phyloP scores from a whole-genome alignment of 1,284 basidiomycete species.

The Xerocomus amazonicus region DNA sequence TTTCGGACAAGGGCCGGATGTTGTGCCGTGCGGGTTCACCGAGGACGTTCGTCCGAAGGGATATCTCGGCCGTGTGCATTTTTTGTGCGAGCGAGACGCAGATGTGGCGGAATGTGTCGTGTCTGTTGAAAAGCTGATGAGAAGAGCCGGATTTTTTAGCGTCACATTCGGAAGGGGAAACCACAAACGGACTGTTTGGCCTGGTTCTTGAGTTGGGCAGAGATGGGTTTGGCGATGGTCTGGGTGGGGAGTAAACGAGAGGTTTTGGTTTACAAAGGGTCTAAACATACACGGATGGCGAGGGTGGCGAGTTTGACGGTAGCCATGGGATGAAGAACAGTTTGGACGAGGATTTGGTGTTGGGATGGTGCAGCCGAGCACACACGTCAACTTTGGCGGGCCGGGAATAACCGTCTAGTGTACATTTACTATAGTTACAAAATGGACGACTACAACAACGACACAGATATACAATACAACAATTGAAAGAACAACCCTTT shows the following conservation, averaged over 20 bases:
- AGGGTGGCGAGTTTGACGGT: slow-evolving; percentile 66
- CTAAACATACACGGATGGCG: slow-evolving; percentile 54
- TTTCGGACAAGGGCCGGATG: slow-evolving; percentile 81
- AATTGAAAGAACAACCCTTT: too few species aligned
- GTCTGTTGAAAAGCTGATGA: slow-evolving; percentile 36
- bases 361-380: neutral
- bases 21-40: slow-evolving; percentile 71
- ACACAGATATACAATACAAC: too few species aligned
- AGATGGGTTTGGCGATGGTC: slow-evolving; percentile 86
- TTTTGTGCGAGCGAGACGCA: slow-evolving; percentile 79
- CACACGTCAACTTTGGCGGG: neutral
- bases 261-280: neutral
- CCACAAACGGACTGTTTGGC: slow-evolving; percentile 63
- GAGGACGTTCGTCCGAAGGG: slow-evolving; percentile 74
- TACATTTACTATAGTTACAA: too few species aligned
- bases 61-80: slow-evolving; percentile 77
- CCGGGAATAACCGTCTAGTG: too few species aligned
- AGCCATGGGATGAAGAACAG: slow-evolving; percentile 46
- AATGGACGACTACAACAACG: too few species aligned
- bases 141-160: too few species aligned
- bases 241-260: slow-evolving; percentile 27
- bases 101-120: slow-evolving; percentile 71
- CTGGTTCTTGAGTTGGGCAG: slow-evolving; percentile 69
- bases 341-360: neutral
- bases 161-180: too few species aligned